Base-by-base conservation (phyloP, 257 asterid genomes). In the Ocimum tenuiflorum region DNA sequence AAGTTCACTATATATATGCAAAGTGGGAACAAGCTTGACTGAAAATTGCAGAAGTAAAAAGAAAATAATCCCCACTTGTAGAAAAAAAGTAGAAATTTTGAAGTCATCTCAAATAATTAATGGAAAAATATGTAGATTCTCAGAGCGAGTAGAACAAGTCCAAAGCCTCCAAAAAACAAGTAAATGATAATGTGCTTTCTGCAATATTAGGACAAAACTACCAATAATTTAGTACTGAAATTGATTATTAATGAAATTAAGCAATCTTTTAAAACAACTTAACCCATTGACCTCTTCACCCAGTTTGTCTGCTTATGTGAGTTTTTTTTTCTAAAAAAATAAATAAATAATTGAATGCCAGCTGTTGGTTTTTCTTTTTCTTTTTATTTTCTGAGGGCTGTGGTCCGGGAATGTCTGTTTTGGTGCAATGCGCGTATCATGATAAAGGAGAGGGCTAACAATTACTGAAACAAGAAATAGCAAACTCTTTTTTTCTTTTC, bases 261-360 rank as follows among this genome's bases (percentile, higher is more conserved):
- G 58, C 67, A 66, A 36, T 41, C 17, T 24, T 47, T 61, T 55
- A 64, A 72, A 23, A 59, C 60, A 6, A 62, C 75, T 74, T 73
- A 75, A 33, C 43, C 73, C 80, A 79, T 82, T 82, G 91, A 82
- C 89, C 77, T 71, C 48, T 27, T 72, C 83, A 66, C 62, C 73
- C n/a, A 18, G 50, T 65, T 78, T 75, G 84, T 83, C 67, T 22
- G 77, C 61, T 78, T 76, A 20, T 64, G 41, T n/a, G 35, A 6
- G 0, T 38, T 43, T 43, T 13, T 19, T 17, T 9, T 52, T 50
- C n/a, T 1, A 17, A 3, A 4, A 14, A 0, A 13, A 51, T 3
- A 35, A 18, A 35, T 65, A 33, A 46, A 66, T 64, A n/a, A 42
- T 22, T 43, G 57, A 53, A 31, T 62, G 79, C 60, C 77, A 79